Conservation (phyloP, 371 early-diverging fungal species). For the Batkoa obscura region DNA sequence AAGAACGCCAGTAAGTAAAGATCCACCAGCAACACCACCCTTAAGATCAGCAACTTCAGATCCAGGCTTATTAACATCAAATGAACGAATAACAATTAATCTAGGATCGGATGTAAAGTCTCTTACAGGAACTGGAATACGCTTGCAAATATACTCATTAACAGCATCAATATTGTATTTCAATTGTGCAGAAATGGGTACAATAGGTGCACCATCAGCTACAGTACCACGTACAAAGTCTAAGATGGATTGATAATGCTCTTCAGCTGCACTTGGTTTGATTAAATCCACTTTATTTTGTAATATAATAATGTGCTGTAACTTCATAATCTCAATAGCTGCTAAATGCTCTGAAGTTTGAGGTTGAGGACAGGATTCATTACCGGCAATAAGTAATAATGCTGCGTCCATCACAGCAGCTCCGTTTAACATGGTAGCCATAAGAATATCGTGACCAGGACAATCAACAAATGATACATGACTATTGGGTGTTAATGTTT, state of each 20-base stretch:
- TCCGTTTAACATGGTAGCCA: constrained; percentile 99
- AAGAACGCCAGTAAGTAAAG: constrained; percentile 91
- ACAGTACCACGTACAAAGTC: constrained; percentile 92
- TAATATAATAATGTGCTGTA: constrained; percentile 94
- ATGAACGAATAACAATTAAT: constrained; percentile 98
- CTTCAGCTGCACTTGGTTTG: constrained; percentile 84
- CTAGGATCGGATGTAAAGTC: constrained; percentile 84
- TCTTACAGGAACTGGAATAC: constrained; percentile 93
- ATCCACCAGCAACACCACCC: constrained; percentile 99
- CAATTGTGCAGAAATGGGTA: constrained; percentile 98
- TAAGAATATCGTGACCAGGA: constrained; percentile 99
- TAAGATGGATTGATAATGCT: constrained; percentile 90
- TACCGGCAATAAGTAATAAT: constrained; percentile 96
- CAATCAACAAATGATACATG: constrained; percentile 99
- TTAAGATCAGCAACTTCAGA: constrained; percentile 84
- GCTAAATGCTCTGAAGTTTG: constrained; percentile 99
- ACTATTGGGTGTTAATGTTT: constrained; percentile 12
- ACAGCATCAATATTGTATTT: constrained; percentile 99
- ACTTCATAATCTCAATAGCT: constrained; percentile 99
- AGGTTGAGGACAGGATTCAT: constrained; percentile 99
- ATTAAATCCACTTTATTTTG: constrained; percentile 99
- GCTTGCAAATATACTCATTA: constrained; percentile 97
- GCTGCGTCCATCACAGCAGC: constrained; percentile 99
- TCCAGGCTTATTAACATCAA: constrained; percentile 99
- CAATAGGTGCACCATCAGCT: constrained; percentile 93